Conservation (phyloP, 2,329 filamentous ascomycete species). For the Aspergillus felis region DNA sequence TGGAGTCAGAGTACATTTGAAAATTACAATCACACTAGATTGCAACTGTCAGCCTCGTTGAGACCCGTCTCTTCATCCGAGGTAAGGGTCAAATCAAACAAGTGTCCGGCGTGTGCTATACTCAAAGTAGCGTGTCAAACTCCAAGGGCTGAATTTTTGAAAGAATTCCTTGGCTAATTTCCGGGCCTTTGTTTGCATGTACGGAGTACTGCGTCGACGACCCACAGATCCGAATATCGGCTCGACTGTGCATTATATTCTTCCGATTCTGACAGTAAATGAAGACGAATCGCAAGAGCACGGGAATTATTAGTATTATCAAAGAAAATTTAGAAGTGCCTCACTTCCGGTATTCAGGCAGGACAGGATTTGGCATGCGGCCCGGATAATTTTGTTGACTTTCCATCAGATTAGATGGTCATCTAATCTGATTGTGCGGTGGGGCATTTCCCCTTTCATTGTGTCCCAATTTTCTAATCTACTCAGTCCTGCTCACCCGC, state of each 20-base stretch:
- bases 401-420: constrained; percentile 26
- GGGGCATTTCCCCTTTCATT: constrained; percentile 1
- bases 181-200: too few relatives aligned
- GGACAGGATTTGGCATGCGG: neutral
- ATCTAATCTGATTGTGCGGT: constrained; percentile 28
- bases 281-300: neutral
- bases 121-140: too few relatives aligned
- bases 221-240: neutral
- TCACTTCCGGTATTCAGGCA: neutral
- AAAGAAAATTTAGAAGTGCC: neutral
- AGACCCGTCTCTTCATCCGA: neutral
- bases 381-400: neutral
- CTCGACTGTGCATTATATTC: neutral
- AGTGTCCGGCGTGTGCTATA: neutral
- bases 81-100: neutral
- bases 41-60: neutral
- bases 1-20: neutral
- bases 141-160: neutral
- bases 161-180: neutral
- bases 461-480: neutral
- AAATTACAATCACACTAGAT: neutral
- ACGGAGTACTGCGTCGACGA: too few relatives aligned
- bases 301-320: neutral
- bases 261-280: neutral
- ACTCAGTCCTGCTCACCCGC: neutral